A percentile compares a stretch with the other conserved stretches of the same genome.
Evolutionary conservation across 2,329 filamentous ascomycete genomes (phyloP).

Genomic region (Phaeophleospora eucalypticola): DNA sequence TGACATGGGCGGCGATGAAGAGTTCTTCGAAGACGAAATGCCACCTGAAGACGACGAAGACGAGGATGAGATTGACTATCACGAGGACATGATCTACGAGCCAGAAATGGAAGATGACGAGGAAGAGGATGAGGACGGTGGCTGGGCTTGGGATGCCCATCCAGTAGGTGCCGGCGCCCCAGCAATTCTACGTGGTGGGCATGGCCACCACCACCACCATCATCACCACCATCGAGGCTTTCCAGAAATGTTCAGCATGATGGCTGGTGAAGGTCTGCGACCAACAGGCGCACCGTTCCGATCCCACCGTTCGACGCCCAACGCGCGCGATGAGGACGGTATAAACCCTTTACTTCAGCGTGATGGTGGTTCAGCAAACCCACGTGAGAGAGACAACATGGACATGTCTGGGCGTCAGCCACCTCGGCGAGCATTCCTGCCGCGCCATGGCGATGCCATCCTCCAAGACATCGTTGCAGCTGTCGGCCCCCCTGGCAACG

Average conservation of each 20-base stretch:
- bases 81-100: slow-evolving; percentile 59
- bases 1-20: slow-evolving; percentile 44
- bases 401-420: slow-evolving; percentile 12
- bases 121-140: slow-evolving; percentile 27
- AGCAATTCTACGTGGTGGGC: slow-evolving; percentile 16
- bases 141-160: slow-evolving; percentile 25
- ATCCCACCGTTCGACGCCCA: slow-evolving; percentile 33
- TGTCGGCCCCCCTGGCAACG: slow-evolving; percentile 16
- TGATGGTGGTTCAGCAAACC: slow-evolving; percentile 11
- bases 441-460: slow-evolving; percentile 18
- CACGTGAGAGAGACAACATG: slow-evolving; percentile 4
- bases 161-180: slow-evolving; percentile 11
- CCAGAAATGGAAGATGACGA: slow-evolving; percentile 43
- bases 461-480: slow-evolving; percentile 26
- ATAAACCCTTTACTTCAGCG: slow-evolving; percentile 76
- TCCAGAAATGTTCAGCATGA: slow-evolving; percentile 28
- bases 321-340: slow-evolving; percentile 65
- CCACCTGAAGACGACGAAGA: slow-evolving; percentile 54
- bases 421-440: slow-evolving; percentile 21
- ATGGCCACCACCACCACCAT: slow-evolving; percentile 27
- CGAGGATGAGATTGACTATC: slow-evolving; percentile 64
- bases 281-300: slow-evolving; percentile 13
- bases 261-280: slow-evolving; percentile 21
- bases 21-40: slow-evolving; percentile 56
- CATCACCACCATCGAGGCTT: slow-evolving; percentile 21